Percentiles rank a stretch among this genome's conserved stretches.
Evolutionary conservation across 2,329 filamentous ascomycete genomes (phyloP).

Genomic region (Fusarium nodosum): DNA sequence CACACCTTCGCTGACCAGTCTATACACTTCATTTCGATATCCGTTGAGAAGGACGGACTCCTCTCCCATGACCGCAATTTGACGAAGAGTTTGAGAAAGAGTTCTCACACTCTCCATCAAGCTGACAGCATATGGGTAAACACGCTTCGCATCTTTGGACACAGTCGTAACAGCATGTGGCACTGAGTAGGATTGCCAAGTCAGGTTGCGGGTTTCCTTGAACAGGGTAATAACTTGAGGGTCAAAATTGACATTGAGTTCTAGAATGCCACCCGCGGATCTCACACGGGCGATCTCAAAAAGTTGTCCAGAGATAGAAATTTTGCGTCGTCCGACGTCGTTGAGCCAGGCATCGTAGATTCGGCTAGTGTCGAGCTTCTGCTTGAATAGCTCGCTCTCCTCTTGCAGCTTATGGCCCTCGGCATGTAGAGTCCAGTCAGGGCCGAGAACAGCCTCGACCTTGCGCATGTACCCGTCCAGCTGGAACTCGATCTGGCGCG

Average conservation of each 20-base stretch:
- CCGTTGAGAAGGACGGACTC: conserved; percentile 90
- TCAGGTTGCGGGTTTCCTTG: conserved; percentile 96
- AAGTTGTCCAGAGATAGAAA: conserved; percentile 90
- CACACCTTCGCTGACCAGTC: conserved; percentile 85
- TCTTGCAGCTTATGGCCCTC: conserved; percentile 94
- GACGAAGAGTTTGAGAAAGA: conserved; percentile 86
- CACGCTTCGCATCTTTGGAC: conserved; percentile 97
- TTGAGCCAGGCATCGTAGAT: conserved; percentile 97
- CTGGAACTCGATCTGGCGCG: conserved; percentile 95
- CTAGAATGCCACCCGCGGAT: conserved; percentile 88
- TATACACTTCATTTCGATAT: conserved; percentile 91
- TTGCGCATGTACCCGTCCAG: conserved; percentile 98
- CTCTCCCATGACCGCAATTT: conserved; percentile 87
- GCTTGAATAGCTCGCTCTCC: conserved; percentile 93
- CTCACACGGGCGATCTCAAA: conserved; percentile 91
- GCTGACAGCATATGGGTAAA: conserved; percentile 97
- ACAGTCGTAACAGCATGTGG: conserved; percentile 95
- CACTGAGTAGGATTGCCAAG: conserved; percentile 94
- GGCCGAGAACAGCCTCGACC: conserved; percentile 96
- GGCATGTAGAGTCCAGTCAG: conserved; percentile 93
- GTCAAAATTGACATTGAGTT: conserved; percentile 96
- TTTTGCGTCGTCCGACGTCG: conserved; percentile 88
- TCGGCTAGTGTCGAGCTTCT: conserved; percentile 92
- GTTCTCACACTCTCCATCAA: conserved; percentile 99
- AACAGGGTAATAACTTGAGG: conserved; percentile 97